A percentile compares a stretch with the other conserved stretches of the same genome.
Evolutionary conservation across 305 asterid species (phyloP).

Genomic region (Galium porrigens): DNA sequence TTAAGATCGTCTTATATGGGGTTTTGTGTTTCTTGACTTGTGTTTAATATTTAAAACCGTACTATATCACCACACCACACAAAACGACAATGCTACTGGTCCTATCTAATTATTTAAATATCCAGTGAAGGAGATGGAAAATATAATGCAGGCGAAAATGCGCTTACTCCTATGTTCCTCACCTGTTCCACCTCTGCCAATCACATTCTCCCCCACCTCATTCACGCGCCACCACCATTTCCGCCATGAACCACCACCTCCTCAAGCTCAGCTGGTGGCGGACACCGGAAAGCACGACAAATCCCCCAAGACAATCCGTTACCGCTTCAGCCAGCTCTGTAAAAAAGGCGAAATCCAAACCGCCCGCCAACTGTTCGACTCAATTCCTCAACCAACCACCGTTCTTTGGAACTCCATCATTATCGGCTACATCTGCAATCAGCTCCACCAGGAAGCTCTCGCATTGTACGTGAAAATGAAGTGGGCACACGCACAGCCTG

Average conservation of each 20-base stretch:
- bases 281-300: background rate
- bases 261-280: background rate
- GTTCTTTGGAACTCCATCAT: conserved; percentile 32
- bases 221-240: background rate
- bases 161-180: conserved; percentile 3
- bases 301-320: conserved; percentile 23
- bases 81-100: too few species aligned
- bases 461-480: conserved; percentile 44
- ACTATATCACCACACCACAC: too few species aligned
- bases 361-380: conserved; percentile 26
- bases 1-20: too few species aligned
- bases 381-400: conserved; percentile 31
- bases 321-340: conserved; percentile 25
- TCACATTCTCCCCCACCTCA: conserved; percentile 1
- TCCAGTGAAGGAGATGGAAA: background rate
- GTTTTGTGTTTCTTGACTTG: too few species aligned
- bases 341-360: conserved; percentile 21
- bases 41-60: too few species aligned
- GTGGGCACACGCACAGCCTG: conserved; percentile 35
- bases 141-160: background rate
- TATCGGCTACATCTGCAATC: conserved; percentile 27
- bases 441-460: conserved; percentile 40
- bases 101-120: too few species aligned
- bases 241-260: conserved; percentile 4
- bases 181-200: conserved; percentile 10